phyloP scores from a whole-genome alignment of 768 basidiomycete species.

The Strobilomyces echinocephalus region DNA sequence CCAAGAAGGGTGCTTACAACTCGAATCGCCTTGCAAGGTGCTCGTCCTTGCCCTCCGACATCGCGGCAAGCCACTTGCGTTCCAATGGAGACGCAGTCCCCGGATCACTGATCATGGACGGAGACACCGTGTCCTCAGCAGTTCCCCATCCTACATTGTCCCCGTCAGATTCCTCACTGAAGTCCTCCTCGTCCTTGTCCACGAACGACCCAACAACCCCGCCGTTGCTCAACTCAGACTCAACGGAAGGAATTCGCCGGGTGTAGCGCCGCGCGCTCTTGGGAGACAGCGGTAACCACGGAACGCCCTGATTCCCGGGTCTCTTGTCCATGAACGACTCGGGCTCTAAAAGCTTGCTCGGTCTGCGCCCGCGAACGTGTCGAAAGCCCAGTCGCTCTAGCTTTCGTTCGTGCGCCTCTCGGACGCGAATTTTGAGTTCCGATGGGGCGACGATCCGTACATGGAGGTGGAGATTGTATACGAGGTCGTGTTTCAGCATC shows the following conservation, averaged over 20 bases:
- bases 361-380: slow-evolving; percentile 20
- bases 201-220: slow-evolving; percentile 31
- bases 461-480: slow-evolving; percentile 80
- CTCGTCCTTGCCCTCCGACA: slow-evolving; percentile 78
- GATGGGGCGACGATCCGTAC: slow-evolving; percentile 78
- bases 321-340: slow-evolving; percentile 17
- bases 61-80: slow-evolving; percentile 83
- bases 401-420: slow-evolving; percentile 37
- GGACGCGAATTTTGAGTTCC: slow-evolving; percentile 70
- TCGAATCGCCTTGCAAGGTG: slow-evolving; percentile 70
- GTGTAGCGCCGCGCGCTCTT: slow-evolving; percentile 46
- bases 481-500: slow-evolving; percentile 84
- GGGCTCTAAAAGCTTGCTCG: slow-evolving; percentile 15
- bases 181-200: slow-evolving; percentile 30
- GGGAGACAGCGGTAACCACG: slow-evolving; percentile 55
- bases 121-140: slow-evolving; percentile 42
- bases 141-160: slow-evolving; percentile 47
- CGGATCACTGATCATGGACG: slow-evolving; percentile 79
- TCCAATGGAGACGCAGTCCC: slow-evolving; percentile 75
- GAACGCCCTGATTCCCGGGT: slow-evolving; percentile 19
- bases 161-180: slow-evolving; percentile 42
- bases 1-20: slow-evolving; percentile 44
- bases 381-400: slow-evolving; percentile 25
- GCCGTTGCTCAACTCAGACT: slow-evolving; percentile 42
- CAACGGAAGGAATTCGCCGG: slow-evolving; percentile 42